Base-by-base conservation (phyloP, 257 asterid genomes). In the Solanum chilense region DNA sequence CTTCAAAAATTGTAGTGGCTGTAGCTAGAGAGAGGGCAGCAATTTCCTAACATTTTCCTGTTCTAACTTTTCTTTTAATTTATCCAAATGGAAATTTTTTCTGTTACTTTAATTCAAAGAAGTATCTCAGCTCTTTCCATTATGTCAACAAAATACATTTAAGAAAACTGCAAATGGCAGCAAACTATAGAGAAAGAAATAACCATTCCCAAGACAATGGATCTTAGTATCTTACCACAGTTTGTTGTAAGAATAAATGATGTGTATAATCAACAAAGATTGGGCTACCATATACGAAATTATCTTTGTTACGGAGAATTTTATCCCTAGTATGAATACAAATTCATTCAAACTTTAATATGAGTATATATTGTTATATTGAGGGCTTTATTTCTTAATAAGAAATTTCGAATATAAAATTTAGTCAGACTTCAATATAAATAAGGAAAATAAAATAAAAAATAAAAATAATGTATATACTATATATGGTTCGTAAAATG, bases 231-330 rank as follows among this genome's bases (percentile, higher is more conserved):
- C 66, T 56, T 56, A 20, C 1, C 66, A 56, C 12, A 7, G 66
- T 20, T 56, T 56, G 66, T 56, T 7, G 64, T 56, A 56, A 18
- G 64, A 52, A 52, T 52, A 52, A 52, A 52, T 52, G 9, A 52
- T 18, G 11, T 52, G n/a, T 18, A 18, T 18, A 52, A 52, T 11
- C n/a, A 52, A 52, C n/a, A 52, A 16, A 52, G n/a, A 52, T 52
- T 2, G 11, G 0, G 62, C 2, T 52, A 18, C 10, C 20, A 52
- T 56, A 1, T 56, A 56, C 1, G 2, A 0, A 18, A 0, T 56
- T 3, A 0, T 56, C 11, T 52, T 52, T 52, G n/a, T 52, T 18
- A 7, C 0, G 2, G 11, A 56, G n/a, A 10, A 0, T 0, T 18
- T 56, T 56, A 56, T 56, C 2, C 0, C 62, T 21, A 11, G 7